Percentiles rank a stretch among this genome's conserved stretches.
Conservation (phyloP, 257 asterid genomes). For the Primulina tabacum region DNA sequence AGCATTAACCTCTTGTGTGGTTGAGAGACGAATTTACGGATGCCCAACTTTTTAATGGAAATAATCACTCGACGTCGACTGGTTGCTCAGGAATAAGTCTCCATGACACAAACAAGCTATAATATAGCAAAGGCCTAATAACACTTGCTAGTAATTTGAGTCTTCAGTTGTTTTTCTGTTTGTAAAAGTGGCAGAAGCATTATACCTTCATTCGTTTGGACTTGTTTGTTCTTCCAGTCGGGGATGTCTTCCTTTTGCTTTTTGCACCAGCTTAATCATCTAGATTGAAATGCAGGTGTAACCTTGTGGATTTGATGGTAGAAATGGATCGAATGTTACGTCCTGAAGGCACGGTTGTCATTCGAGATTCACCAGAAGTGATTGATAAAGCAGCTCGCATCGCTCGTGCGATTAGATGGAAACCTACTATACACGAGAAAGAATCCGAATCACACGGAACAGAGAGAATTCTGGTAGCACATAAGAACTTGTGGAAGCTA, state of each 20-base stretch:
- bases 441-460: conserved; percentile 71
- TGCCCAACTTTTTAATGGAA: background rate
- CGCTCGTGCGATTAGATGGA: conserved; percentile 82
- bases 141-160: background rate
- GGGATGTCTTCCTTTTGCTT: background rate
- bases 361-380: conserved; percentile 80
- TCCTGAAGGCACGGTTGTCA: conserved; percentile 80
- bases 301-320: conserved; percentile 86
- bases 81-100: background rate
- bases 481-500: conserved; percentile 64
- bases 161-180: background rate
- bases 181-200: background rate
- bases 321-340: conserved; percentile 92
- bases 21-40: no score
- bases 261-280: background rate
- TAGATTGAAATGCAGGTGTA: conserved; percentile 58
- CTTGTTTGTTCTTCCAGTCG: background rate
- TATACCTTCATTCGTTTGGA: background rate
- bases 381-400: conserved; percentile 57
- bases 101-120: background rate
- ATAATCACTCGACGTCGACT: background rate
- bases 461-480: conserved; percentile 77
- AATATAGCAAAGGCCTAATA: background rate
- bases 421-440: conserved; percentile 49
- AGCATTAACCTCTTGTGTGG: background rate